A percentile compares a stretch with the other conserved stretches of the same genome.
Evolutionary conservation across 2,329 filamentous ascomycete species (phyloP).

Genomic region (Onygenales sp.): DNA sequence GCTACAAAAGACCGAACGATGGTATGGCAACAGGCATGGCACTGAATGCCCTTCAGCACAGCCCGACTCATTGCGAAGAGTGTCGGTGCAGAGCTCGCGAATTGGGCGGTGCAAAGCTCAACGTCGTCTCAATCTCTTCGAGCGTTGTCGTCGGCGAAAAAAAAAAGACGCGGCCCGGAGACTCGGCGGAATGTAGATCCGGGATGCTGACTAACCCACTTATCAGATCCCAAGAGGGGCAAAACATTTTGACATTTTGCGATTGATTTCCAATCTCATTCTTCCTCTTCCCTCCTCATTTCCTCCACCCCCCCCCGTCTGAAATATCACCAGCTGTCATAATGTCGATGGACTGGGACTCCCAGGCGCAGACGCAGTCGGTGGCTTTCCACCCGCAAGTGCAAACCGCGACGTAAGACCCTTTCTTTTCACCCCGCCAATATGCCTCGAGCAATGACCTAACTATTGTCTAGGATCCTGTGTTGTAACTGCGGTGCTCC

Average conservation of each 20-base stretch:
- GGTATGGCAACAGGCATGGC: conserved; percentile 21
- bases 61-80: conserved; percentile 21
- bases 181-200: conserved; percentile 1
- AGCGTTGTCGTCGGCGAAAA: neutral
- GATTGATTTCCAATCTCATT: neutral
- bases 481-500: conserved; percentile 96
- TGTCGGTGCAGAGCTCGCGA: neutral
- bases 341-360: conserved; percentile 53
- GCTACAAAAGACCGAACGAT: conserved; percentile 21
- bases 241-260: neutral
- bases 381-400: conserved; percentile 28
- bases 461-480: conserved; percentile 56
- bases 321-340: conserved; percentile 10
- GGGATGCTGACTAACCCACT: neutral
- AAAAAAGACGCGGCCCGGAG: neutral
- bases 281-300: neutral
- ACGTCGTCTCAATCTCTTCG: neutral
- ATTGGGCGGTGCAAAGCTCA: neutral
- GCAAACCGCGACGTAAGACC: conserved; percentile 45
- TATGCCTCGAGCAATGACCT: conserved; percentile 11
- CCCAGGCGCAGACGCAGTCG: conserved; percentile 39
- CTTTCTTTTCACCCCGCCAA: conserved; percentile 7
- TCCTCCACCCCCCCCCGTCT: neutral
- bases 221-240: neutral
- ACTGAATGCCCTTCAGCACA: conserved; percentile 21